Base-by-base conservation (phyloP, 2,329 filamentous ascomycete genomes). In the Ciborinia camelliae region DNA sequence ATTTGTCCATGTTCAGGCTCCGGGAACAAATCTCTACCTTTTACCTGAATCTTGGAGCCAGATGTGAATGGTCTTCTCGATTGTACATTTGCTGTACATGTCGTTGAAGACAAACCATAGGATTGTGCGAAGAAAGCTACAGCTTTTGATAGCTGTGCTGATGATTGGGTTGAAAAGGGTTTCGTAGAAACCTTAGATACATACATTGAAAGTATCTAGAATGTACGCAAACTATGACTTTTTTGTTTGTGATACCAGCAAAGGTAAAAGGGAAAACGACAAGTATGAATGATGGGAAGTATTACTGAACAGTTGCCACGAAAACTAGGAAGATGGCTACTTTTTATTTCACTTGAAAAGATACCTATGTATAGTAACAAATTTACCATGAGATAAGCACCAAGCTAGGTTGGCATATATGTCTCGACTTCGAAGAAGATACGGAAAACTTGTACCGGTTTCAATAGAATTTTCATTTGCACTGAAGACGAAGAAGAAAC, bases 1-100 rank as follows among this genome's bases (percentile, higher is more conserved):
- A 91, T 89, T 12, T 70, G 65, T 54, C 62, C 63, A 55, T 71
- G 68, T 63, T 75, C 73, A 15, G 71, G 68, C 53, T 72, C 70
- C 10, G 74, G 74, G 39, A 76, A 76, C 62, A 69, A 70, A 43
- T 74, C 73, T 64, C 50, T 54, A 23, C 63, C 63, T 18, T 69
- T 68, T 1, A 74, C 66, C n/a, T 65, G 65, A 10, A 70, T 68
- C 65, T 65, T 68, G 5, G 69, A 62, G 14, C 71, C 73, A 3
- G 72, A 70, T 47, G 73, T 74, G 62, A 75, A 75, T 28, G 69
- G 57, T 53, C 71, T 68, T 39, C 63, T 65, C 35, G 66, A 32
- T 59, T 65, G 64, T 28, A 68, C 61, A 66, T 65, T 53, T 35
- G 67, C 53, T 39, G 64, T 64, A 39, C 45, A 67, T 23, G 67